phyloP scores from a whole-genome alignment of 495 filamentous ascomycete genomes.

The Lophium mytilinum region DNA sequence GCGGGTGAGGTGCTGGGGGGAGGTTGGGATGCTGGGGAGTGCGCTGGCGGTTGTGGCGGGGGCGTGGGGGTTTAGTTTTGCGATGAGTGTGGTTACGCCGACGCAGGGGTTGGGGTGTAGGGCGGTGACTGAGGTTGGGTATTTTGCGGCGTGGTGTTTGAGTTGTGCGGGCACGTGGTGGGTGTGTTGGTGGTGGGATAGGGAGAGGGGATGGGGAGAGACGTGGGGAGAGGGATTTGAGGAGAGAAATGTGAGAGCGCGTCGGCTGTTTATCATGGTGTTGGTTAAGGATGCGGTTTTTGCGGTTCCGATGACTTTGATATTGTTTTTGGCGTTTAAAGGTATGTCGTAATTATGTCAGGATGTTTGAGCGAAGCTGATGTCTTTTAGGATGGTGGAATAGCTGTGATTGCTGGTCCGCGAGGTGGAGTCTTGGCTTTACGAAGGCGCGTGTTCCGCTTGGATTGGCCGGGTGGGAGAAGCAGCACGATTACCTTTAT shows the following conservation, averaged over 20 bases:
- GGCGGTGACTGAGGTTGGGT: conserved; percentile 2
- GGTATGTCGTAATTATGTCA: not conserved
- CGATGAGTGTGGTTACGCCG: conserved; percentile 10
- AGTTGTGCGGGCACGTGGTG: not conserved
- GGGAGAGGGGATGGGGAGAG: no score
- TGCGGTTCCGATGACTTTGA: conserved; percentile 2
- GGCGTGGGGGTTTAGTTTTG: conserved; percentile 8
- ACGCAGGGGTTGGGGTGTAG: conserved; percentile 13
- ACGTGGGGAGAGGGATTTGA: not conserved
- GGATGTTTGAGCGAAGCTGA: not conserved
- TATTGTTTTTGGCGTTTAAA: conserved; percentile 9
- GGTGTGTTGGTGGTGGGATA: not conserved
- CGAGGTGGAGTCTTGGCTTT: conserved; percentile 5
- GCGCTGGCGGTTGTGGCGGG: conserved; percentile 5
- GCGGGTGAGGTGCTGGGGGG: not conserved
- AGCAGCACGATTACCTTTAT: not conserved
- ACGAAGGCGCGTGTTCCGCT: not conserved
- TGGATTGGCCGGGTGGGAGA: not conserved
- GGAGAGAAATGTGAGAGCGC: not conserved
- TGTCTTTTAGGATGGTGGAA: conserved; percentile 8
- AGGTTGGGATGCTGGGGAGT: not conserved
- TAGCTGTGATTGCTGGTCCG: conserved; percentile 10
- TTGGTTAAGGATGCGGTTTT: conserved; percentile 8
- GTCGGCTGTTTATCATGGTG: not conserved
- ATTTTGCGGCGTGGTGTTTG: conserved; percentile 3